Evolutionary conservation across 2,329 filamentous ascomycete species (phyloP).

Genomic region (Colletotrichum agaves): DNA sequence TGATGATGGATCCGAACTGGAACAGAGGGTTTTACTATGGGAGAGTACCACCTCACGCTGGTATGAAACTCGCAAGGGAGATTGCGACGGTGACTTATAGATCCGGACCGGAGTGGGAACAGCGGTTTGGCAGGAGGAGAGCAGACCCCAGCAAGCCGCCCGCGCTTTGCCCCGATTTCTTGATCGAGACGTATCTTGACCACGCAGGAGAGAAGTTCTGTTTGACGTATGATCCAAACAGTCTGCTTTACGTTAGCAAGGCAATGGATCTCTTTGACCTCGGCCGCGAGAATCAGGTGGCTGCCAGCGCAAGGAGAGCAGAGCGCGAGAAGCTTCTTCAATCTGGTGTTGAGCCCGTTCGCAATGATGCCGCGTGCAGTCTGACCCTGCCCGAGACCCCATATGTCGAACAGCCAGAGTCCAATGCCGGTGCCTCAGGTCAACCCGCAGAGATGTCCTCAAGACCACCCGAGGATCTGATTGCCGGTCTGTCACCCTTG

Average conservation of each 20-base stretch:
- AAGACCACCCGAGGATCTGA: conserved; percentile 80
- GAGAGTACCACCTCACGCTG: conserved; percentile 87
- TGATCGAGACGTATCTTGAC: conserved; percentile 98
- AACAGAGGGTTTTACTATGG: conserved; percentile 94
- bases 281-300: conserved; percentile 75
- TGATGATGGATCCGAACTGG: conserved; percentile 99
- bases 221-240: conserved; percentile 95
- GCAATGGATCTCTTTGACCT: conserved; percentile 99
- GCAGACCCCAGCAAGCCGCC: conserved; percentile 89
- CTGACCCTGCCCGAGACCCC: conserved; percentile 84
- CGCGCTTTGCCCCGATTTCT: conserved; percentile 94
- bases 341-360: conserved; percentile 49
- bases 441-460: conserved; percentile 46
- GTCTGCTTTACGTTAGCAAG: conserved; percentile 94
- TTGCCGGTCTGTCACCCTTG: conserved; percentile 77
- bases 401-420: conserved; percentile 82
- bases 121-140: conserved; percentile 86
- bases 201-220: conserved; percentile 99
- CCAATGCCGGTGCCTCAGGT: conserved; percentile 51
- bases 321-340: conserved; percentile 69
- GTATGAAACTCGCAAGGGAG: conserved; percentile 97
- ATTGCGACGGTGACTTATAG: conserved; percentile 98
- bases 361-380: conserved; percentile 70
- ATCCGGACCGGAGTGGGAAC: conserved; percentile 97
- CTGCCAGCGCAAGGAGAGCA: conserved; percentile 69